phyloP scores from a whole-genome alignment of 139 green algal genomes.

The Chloropicon primus region DNA sequence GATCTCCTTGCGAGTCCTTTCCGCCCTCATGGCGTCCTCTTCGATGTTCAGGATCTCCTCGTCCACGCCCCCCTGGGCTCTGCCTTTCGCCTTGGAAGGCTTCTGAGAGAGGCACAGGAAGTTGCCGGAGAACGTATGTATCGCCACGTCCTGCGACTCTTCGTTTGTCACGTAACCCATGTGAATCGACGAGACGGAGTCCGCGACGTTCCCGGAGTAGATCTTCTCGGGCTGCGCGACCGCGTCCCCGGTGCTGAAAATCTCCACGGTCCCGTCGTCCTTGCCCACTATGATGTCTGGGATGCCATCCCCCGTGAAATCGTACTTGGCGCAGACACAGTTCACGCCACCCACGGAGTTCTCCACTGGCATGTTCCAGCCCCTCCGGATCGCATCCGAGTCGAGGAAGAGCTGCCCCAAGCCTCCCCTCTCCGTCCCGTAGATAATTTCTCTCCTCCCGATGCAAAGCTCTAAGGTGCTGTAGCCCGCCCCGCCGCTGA shows the following conservation, averaged over 20 bases:
- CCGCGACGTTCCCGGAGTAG: slow-evolving; percentile 24
- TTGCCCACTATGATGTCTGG: slow-evolving; percentile 51
- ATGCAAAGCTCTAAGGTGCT: not conserved
- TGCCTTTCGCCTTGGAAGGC: not conserved
- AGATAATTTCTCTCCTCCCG: slow-evolving; percentile 42
- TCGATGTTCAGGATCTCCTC: not conserved
- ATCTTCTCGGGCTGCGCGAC: slow-evolving; percentile 30
- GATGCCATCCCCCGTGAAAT: slow-evolving; percentile 48
- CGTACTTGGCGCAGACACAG: slow-evolving; percentile 24
- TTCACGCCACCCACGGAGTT: slow-evolving; percentile 35
- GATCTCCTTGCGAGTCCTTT: slow-evolving; percentile 26
- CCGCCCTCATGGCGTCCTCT: not conserved
- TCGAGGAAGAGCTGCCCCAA: slow-evolving; percentile 52
- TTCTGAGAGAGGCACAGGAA: slow-evolving; percentile 22
- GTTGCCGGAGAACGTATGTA: slow-evolving; percentile 62
- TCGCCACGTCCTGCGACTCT: slow-evolving; percentile 34
- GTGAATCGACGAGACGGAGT: slow-evolving; percentile 43
- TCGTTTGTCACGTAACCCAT: slow-evolving; percentile 41
- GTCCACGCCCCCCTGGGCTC: not conserved
- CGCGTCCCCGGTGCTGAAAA: slow-evolving; percentile 43
- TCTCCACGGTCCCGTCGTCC: slow-evolving; percentile 53
- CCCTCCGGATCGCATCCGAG: slow-evolving; percentile 21
- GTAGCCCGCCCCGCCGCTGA: not conserved
- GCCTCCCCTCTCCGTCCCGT: slow-evolving; percentile 41
- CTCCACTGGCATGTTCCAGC: slow-evolving; percentile 27